Percentiles rank a stretch among this genome's conserved stretches.
phyloP scores from a whole-genome alignment of 2,329 filamentous ascomycete species.

The Daldinia eschscholtzii region DNA sequence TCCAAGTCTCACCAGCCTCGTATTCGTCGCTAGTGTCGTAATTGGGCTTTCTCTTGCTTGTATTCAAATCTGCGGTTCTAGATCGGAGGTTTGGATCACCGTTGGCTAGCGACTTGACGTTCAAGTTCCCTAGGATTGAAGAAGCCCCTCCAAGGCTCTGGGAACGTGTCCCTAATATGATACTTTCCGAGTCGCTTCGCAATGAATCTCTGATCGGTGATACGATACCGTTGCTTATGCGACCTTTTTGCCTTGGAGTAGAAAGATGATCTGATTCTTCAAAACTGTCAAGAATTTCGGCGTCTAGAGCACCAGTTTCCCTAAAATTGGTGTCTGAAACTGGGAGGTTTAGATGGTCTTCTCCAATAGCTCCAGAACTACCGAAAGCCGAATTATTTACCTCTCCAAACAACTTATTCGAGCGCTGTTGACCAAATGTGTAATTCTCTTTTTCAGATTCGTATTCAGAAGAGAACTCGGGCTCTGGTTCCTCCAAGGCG shows the following conservation, averaged over 20 bases:
- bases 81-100: conserved; percentile 43
- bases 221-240: conserved; percentile 36
- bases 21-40: conserved; percentile 66
- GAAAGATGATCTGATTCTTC: conserved; percentile 59
- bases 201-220: conserved; percentile 27
- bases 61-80: conserved; percentile 55
- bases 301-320: conserved; percentile 56
- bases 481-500: conserved; percentile 51
- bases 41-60: conserved; percentile 69
- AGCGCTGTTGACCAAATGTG: conserved; percentile 69
- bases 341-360: conserved; percentile 63
- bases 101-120: conserved; percentile 57
- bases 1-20: conserved; percentile 51
- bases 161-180: conserved; percentile 55
- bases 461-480: conserved; percentile 65
- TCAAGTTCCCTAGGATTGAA: conserved; percentile 59
- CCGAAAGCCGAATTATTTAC: conserved; percentile 66
- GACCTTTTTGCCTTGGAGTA: conserved; percentile 52
- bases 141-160: conserved; percentile 68
- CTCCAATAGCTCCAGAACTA: conserved; percentile 65
- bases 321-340: conserved; percentile 52
- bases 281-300: conserved; percentile 62
- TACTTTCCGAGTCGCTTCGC: conserved; percentile 47
- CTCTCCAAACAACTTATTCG: conserved; percentile 66
- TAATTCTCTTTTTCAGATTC: conserved; percentile 86